Evolutionary conservation across 805 yeast species (phyloP).

Genomic region (Ogataea paraovalis): DNA sequence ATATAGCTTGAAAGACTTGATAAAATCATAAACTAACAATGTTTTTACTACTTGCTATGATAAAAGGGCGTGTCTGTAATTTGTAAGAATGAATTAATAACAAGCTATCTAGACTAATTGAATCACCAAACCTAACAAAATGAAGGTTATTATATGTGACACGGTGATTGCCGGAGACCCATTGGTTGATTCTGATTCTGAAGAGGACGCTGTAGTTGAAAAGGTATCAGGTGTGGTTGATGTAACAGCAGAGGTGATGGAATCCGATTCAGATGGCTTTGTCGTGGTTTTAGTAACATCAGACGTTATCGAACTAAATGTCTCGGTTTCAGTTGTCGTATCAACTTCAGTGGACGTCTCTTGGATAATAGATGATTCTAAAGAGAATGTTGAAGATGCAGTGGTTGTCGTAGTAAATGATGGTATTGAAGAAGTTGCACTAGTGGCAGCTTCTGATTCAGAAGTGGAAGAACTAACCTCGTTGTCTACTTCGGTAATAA

Average conservation of each 20-base stretch:
- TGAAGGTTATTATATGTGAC: background rate
- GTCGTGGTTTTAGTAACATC: no score
- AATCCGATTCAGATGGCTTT: no score
- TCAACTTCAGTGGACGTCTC: background rate
- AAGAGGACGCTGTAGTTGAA: background rate
- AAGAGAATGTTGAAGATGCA: background rate
- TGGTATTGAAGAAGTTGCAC: background rate
- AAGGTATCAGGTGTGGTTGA: no score
- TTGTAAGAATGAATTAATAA: background rate
- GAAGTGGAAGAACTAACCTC: background rate
- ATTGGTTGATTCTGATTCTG: background rate
- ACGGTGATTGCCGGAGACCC: background rate
- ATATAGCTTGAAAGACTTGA: slow-evolving; percentile 2
- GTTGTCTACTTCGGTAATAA: slow-evolving; percentile 18
- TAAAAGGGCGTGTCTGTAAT: background rate
- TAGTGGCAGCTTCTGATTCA: background rate
- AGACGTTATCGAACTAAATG: no score
- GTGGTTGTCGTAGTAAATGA: background rate
- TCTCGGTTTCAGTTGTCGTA: no score
- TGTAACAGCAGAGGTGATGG: no score
- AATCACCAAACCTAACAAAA: background rate
- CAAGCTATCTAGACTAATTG: background rate
- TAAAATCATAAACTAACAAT: background rate
- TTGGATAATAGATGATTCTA: background rate
- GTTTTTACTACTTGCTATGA: background rate